These are phyloP conservation scores for Paecilomyces formosus DNA, from an alignment of 2,329 filamentous ascomycete genomes.

Conservation along the genomic window DNA sequence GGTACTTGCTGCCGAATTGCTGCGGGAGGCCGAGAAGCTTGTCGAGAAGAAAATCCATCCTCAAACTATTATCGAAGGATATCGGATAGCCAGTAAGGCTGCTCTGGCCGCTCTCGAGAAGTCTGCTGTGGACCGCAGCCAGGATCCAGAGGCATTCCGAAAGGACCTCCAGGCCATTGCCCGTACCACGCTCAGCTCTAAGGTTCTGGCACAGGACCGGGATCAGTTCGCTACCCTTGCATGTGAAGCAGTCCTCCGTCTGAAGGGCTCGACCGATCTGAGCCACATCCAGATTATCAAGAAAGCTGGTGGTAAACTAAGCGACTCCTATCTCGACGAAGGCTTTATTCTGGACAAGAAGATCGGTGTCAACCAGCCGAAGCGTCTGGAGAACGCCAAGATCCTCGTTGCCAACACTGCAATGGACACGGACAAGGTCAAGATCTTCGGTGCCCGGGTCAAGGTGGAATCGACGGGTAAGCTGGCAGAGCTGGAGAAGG, in stretches of 20 bases:
- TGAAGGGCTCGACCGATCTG: constrained; percentile 85
- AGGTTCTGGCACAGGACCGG: constrained; percentile 89
- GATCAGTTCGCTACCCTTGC: constrained; percentile 86
- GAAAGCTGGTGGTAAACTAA: constrained; percentile 95
- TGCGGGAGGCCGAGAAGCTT: constrained; percentile 93
- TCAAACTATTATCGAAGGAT: constrained; percentile 98
- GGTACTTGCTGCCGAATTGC: constrained; percentile 86
- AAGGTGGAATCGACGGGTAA: constrained; percentile 96
- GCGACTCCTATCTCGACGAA: constrained; percentile 94
- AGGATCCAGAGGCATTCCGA: constrained; percentile 73
- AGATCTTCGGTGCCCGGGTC: constrained; percentile 95
- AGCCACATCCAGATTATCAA: constrained; percentile 99
- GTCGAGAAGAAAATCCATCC: constrained; percentile 98
- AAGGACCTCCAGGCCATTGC: constrained; percentile 87
- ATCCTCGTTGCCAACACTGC: constrained; percentile 96
- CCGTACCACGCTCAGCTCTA: constrained; percentile 91
- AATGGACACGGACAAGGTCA: constrained; percentile 99
- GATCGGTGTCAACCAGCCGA: constrained; percentile 97
- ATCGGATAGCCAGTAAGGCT: constrained; percentile 89
- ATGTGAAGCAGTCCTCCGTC: constrained; percentile 80
- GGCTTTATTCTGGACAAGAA: constrained; percentile 99
- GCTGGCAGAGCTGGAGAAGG: constrained; percentile 96
- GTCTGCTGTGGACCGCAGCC: constrained; percentile 83
- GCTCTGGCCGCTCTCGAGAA: constrained; percentile 78
- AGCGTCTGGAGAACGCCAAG: constrained; percentile 94